Percentiles rank a stretch among this genome's conserved stretches.
Evolutionary conservation across 164 flowering plant genomes (phyloP).

Genomic region (Dillenia turbinata): DNA sequence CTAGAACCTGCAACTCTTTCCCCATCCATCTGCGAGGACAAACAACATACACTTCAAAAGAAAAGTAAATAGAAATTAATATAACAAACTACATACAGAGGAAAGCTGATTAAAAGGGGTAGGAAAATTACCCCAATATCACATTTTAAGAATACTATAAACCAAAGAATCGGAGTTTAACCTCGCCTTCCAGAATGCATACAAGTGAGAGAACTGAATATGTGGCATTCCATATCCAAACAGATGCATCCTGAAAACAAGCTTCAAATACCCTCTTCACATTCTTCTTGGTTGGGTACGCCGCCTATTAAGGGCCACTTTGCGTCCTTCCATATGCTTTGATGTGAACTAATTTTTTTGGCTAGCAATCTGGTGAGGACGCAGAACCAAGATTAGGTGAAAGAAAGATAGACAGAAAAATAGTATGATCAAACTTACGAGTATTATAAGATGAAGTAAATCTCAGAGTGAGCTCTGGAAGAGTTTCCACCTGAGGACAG

Average conservation of each 20-base stretch:
- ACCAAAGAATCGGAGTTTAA: constrained; percentile 22
- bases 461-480: constrained; percentile 49
- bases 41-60: no score
- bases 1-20: constrained; percentile 41
- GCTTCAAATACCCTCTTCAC: constrained; percentile 49
- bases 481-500: constrained; percentile 30
- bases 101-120: neutral
- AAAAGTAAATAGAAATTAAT: constrained; percentile 8
- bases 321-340: constrained; percentile 16
- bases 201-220: constrained; percentile 53
- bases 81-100: neutral
- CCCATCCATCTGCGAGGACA: constrained; percentile 41
- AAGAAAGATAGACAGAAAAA: neutral
- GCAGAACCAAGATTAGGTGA: constrained; percentile 6
- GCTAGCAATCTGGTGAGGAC: constrained; percentile 31
- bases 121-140: constrained; percentile 1
- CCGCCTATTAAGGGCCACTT: constrained; percentile 88
- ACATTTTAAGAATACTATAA: constrained; percentile 1
- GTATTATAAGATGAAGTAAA: constrained; percentile 8
- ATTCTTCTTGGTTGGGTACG: constrained; percentile 34
- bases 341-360: constrained; percentile 24
- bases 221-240: constrained; percentile 81
- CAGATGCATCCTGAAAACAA: constrained; percentile 86
- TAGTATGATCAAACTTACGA: neutral
- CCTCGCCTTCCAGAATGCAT: constrained; percentile 51